Base-by-base conservation (phyloP, 2,329 filamentous ascomycete genomes). In the Elsinoe batatas region DNA sequence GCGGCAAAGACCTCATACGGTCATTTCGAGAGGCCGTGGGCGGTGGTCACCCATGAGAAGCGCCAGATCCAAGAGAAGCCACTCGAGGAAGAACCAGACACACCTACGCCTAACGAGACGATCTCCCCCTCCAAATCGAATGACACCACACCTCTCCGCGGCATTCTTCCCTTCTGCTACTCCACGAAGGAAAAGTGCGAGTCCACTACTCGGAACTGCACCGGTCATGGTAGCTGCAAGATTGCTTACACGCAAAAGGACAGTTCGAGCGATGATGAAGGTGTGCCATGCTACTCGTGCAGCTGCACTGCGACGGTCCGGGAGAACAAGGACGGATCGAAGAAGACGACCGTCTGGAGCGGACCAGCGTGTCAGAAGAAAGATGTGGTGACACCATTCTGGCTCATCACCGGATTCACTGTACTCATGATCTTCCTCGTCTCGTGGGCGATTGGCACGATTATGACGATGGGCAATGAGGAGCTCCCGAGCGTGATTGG, bases 401-500 rank as follows among this genome's bases (percentile, higher is more conserved):
- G 90, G 82, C 74, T 98, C 51, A 83, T 98, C 64, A 80, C 81
- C 11, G 82, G 84, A 6, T 86, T 93, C 63, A 84, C 81, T 3
- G 73, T 96, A 47, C 71, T 83, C 36, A 75, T 94, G 59, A 72
- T 93, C 1, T 79, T 81, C 46, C 72, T 87, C 36, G 72, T 94
- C 26, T 77, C 76, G 36, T 84, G 86, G 67, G 83, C 82, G 10
- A 84, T 97, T 63, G 82, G 84, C 5, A 75, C 95, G 77, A 71
- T 98, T 54, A 93, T 85, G 71, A 84, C 76, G 60, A 87, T 97
- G 65, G 93, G 91, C 33, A 81, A 87, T 68, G 84, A 95, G 74
- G 86, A 90, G 72, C 76, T 97, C 61, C 93, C 93, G 0, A 90
- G 90, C 63, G 91, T 98, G 7, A 91, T 98, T 69, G 89, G 90